Base-by-base conservation (phyloP, 129 eudicot species). In the Oenanthe sinensis region DNA sequence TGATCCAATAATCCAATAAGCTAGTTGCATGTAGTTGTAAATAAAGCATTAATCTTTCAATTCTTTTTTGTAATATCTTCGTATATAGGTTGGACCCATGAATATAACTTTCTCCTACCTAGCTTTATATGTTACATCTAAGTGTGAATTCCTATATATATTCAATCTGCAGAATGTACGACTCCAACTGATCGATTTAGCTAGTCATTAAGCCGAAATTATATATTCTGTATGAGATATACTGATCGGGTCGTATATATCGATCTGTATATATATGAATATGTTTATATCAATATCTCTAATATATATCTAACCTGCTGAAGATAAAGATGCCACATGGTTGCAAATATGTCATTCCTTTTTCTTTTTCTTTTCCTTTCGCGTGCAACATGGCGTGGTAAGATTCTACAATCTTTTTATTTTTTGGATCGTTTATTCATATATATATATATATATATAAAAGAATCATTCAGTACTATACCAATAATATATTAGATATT, bases 331-430 rank as follows among this genome's bases (percentile, higher is more conserved):
- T 74, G 84, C 85, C 92, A 86, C 88, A 49, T 91, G 96, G 88
- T 80, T 70, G 81, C 73, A 50, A 81, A 80, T 84, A 77, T 85
- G 83, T 88, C 92, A 80, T 88, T 81, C 89, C 92, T 78, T 90
- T 90, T 78, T 80, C 88, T 84, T 82, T 83, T 67, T 80, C 88
- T 84, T 82, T 83, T 67, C 74, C 79, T 85, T 87, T 71, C 84
- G 88, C 88, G 86, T 87, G 86, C 88, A 80, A 87, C 84, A 87
- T 80, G 82, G 79, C 69, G 39, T 74, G 86, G 87, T 88, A 77
- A 85, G 85, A 84, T 87, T 88, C 91, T 79, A 72, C 81, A 40
- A 80, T 81, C 76, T 83, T n/a, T n/a, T 72, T 70, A 79, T 70
- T 83, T 83, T 81, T 79, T 76, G 77, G 42, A 72, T 81, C 68